phyloP scores from a whole-genome alignment of 2,329 filamentous ascomycete genomes.

The Penicillium sp. region DNA sequence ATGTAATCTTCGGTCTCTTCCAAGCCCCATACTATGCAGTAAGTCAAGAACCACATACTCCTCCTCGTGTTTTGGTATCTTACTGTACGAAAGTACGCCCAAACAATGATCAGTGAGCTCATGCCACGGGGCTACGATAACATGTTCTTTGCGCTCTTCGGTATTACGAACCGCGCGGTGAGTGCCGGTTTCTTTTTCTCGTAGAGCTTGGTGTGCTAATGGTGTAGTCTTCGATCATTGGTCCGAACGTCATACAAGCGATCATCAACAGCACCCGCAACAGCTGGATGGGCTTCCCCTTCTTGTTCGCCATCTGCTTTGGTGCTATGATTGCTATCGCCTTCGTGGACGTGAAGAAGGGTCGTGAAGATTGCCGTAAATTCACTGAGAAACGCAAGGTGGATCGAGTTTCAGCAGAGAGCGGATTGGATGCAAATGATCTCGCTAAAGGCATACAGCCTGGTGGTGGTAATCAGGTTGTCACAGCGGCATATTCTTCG shows the following conservation, averaged over 20 bases:
- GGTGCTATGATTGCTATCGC: conserved; percentile 42
- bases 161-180: conserved; percentile 48
- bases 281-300: conserved; percentile 49
- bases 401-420: conserved; percentile 30
- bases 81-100: conserved; percentile 35
- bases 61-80: background rate
- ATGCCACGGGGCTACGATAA: conserved; percentile 48
- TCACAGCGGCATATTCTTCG: background rate
- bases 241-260: conserved; percentile 47
- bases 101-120: conserved; percentile 49
- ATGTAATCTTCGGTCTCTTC: conserved; percentile 45
- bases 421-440: conserved; percentile 20
- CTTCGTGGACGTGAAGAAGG: conserved; percentile 46
- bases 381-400: conserved; percentile 41
- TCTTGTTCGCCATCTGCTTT: conserved; percentile 42
- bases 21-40: conserved; percentile 47
- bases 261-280: conserved; percentile 47
- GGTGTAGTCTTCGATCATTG: conserved; percentile 46
- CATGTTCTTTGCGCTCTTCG: conserved; percentile 49
- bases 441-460: conserved; percentile 14
- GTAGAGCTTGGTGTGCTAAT: background rate
- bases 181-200: conserved; percentile 12
- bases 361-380: conserved; percentile 39
- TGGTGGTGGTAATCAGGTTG: background rate
- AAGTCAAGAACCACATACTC: conserved; percentile 5